Conservation (phyloP, 352 stramenopile genomes). For the Phytopythium aichiense region DNA sequence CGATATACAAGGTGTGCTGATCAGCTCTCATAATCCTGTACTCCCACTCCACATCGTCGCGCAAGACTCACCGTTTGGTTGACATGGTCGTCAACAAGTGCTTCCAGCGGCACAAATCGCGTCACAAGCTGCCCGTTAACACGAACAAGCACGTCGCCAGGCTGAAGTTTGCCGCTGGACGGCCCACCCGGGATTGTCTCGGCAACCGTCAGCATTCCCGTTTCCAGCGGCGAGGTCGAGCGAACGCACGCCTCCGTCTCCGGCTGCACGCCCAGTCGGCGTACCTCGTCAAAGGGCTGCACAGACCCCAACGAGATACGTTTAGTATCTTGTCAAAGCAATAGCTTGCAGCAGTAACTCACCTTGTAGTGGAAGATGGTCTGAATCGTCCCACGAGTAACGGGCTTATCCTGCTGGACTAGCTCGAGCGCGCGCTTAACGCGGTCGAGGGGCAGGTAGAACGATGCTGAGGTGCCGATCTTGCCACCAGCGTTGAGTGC, state of each 20-base stretch:
- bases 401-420: constrained; percentile 59
- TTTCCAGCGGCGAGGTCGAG: constrained; percentile 74
- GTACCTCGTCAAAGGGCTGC: constrained; percentile 87
- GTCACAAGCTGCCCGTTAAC: constrained; percentile 82
- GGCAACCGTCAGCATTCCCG: constrained; percentile 89
- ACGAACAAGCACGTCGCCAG: constrained; percentile 87
- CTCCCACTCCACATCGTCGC: constrained; percentile 1
- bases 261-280: constrained; percentile 69
- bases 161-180: constrained; percentile 73
- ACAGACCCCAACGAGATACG: background rate
- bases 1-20: background rate
- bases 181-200: constrained; percentile 82
- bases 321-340: background rate
- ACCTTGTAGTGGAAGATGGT: constrained; percentile 88
- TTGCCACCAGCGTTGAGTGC: constrained; percentile 90
- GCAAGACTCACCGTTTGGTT: constrained; percentile 40
- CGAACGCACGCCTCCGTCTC: constrained; percentile 79
- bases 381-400: constrained; percentile 86
- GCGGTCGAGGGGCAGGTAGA: constrained; percentile 88
- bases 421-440: constrained; percentile 86
- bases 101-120: constrained; percentile 85
- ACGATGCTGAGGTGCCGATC: constrained; percentile 82
- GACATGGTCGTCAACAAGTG: constrained; percentile 76
- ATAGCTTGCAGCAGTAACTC: background rate
- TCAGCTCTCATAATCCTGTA: background rate